Evolutionary conservation across 108 stramenopile genomes (phyloP).

Genomic region (Fragilaria radians): DNA sequence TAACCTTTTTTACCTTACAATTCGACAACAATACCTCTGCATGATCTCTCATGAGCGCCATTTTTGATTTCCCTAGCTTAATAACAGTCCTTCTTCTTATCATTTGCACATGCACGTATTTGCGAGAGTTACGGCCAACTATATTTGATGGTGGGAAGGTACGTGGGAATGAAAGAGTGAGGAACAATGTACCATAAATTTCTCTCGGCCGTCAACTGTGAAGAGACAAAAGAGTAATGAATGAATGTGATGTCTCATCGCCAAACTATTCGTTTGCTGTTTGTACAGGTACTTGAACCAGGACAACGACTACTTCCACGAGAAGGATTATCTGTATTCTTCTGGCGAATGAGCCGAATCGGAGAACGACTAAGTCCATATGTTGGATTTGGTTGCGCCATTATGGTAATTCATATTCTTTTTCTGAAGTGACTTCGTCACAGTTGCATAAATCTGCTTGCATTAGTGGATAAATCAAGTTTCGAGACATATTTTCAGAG

Average conservation of each 20-base stretch:
- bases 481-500: no score
- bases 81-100: slow-evolving; percentile 84
- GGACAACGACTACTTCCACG: slow-evolving; percentile 23
- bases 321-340: slow-evolving; percentile 61
- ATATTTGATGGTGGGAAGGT: slow-evolving; percentile 78
- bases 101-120: slow-evolving; percentile 91
- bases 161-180: slow-evolving; percentile 4
- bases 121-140: slow-evolving; percentile 79
- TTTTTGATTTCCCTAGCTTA: slow-evolving; percentile 92
- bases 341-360: slow-evolving; percentile 80
- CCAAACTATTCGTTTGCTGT: no score
- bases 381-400: slow-evolving; percentile 58
- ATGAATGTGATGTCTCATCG: no score
- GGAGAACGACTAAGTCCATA: slow-evolving; percentile 78
- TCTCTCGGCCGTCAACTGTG: no score
- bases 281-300: background rate
- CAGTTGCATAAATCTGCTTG: no score
- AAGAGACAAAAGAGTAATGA: no score
- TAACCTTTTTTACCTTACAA: no score
- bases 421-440: no score
- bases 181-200: no score
- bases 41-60: slow-evolving; percentile 62
- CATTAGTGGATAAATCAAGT: no score
- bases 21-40: no score
- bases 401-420: slow-evolving; percentile 74